These are phyloP conservation scores for Melampsora americana DNA, from an alignment of 1,284 basidiomycete species.

Conservation along the genomic window DNA sequence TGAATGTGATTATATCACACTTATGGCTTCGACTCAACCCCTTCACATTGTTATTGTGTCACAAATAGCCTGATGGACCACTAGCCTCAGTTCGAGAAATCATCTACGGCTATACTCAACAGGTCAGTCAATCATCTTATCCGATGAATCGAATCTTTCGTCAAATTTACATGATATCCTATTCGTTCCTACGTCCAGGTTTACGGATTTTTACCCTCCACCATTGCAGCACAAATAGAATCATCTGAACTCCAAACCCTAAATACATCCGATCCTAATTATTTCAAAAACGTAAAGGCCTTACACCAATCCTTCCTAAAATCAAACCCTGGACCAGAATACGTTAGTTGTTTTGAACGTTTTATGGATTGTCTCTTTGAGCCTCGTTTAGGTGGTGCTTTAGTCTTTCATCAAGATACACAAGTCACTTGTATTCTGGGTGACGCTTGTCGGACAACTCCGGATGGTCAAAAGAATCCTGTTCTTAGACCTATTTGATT, in stretches of 20 bases:
- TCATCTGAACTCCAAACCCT: conserved; percentile 13
- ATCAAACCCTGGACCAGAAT: conserved; percentile 38
- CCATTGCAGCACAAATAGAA: conserved; percentile 28
- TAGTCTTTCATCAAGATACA: conserved; percentile 9
- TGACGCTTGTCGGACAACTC: conserved; percentile 26
- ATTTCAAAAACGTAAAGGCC: conserved; percentile 17
- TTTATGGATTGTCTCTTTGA: conserved; percentile 40
- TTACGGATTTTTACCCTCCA: conserved; percentile 31
- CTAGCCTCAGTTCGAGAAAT: conserved; percentile 26
- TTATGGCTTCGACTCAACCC: not conserved
- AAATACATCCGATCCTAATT: conserved; percentile 18
- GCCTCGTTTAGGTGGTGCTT: conserved; percentile 10
- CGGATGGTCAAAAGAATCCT: conserved; percentile 27
- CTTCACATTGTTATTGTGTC: not conserved
- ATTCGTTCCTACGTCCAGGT: conserved; percentile 3
- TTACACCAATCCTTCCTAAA: conserved; percentile 35
- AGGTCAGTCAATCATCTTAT: conserved; percentile 6
- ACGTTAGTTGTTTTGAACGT: conserved; percentile 36
- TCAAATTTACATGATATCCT: too few species aligned
- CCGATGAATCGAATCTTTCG: too few species aligned
- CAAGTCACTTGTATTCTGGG: conserved; percentile 28
- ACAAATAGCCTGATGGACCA: conserved; percentile 37
- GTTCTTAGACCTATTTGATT: not conserved
- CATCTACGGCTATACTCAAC: conserved; percentile 42
- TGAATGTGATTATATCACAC: not conserved